phyloP scores from a whole-genome alignment of 441 rosid genomes.

The Pelargonium myrrhifolium region DNA sequence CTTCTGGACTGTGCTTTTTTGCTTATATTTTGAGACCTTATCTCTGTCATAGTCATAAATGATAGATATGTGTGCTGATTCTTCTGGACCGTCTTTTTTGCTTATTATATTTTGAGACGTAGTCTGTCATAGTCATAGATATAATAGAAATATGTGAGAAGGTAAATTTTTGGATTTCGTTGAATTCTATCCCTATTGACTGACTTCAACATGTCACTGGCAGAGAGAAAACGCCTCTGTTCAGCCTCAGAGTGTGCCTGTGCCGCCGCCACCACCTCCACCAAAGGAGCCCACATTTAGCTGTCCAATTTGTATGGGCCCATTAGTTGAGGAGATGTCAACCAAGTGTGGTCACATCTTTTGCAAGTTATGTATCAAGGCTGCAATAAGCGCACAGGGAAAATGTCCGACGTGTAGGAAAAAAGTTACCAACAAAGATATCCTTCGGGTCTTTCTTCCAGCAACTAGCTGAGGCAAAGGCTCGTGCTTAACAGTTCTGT shows the following conservation, averaged over 20 bases:
- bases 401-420: constrained; percentile 93
- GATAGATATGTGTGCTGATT: too few species aligned
- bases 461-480: constrained; percentile 40
- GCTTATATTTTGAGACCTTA: too few species aligned
- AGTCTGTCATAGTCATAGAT: neutral
- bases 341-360: constrained; percentile 96
- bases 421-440: constrained; percentile 42
- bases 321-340: constrained; percentile 62
- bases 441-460: constrained; percentile 86
- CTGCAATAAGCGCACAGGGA: constrained; percentile 44
- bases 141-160: neutral
- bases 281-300: constrained; percentile 60
- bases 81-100: too few species aligned
- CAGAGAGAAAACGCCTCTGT: constrained; percentile 33
- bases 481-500: constrained; percentile 23
- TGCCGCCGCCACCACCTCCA: constrained; percentile 33
- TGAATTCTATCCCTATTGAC: constrained; percentile 4
- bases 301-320: constrained; percentile 85
- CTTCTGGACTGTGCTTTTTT: too few species aligned
- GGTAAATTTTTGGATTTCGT: neutral
- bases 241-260: constrained; percentile 8
- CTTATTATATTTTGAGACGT: too few species aligned
- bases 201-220: constrained; percentile 8
- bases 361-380: constrained; percentile 68
- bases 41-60: too few species aligned